Evolutionary conservation across 495 filamentous ascomycete species (phyloP).

Genomic region (Aspergillus biplanus): DNA sequence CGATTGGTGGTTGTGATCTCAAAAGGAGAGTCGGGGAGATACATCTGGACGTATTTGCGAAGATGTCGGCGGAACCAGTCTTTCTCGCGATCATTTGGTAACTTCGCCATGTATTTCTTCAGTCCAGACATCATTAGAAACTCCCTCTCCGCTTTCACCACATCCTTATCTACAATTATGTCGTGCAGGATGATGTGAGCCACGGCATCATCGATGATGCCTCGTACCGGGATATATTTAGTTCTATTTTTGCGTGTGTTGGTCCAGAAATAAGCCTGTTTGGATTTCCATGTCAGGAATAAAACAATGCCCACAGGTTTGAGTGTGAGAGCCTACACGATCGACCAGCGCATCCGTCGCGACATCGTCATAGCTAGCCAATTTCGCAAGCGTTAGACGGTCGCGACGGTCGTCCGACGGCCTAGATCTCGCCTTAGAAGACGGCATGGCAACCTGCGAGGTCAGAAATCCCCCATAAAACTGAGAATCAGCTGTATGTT

Average conservation of each 20-base stretch:
- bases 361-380: slow-evolving; percentile 94
- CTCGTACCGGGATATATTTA: slow-evolving; percentile 81
- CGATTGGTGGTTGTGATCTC: slow-evolving; percentile 94
- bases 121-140: slow-evolving; percentile 75
- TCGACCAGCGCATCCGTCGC: slow-evolving; percentile 95
- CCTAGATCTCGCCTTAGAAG: slow-evolving; percentile 49
- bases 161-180: slow-evolving; percentile 75
- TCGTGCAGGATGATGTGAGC: slow-evolving; percentile 75
- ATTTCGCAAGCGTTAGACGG: slow-evolving; percentile 79
- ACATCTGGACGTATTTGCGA: slow-evolving; percentile 89
- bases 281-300: slow-evolving; percentile 25
- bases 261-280: slow-evolving; percentile 91
- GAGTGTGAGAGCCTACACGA: slow-evolving; percentile 64
- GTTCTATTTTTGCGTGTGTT: slow-evolving; percentile 91
- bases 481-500: neutral
- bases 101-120: slow-evolving; percentile 64
- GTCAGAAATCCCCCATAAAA: slow-evolving; percentile 21
- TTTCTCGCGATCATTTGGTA: slow-evolving; percentile 77
- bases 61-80: slow-evolving; percentile 87
- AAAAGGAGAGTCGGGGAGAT: slow-evolving; percentile 88
- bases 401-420: slow-evolving; percentile 60
- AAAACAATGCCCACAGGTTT: neutral
- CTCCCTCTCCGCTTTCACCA: slow-evolving; percentile 67
- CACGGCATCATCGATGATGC: slow-evolving; percentile 79
- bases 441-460: slow-evolving; percentile 34